Base-by-base conservation (phyloP, 345 rosid species). In the Mallotus nudiflorus region DNA sequence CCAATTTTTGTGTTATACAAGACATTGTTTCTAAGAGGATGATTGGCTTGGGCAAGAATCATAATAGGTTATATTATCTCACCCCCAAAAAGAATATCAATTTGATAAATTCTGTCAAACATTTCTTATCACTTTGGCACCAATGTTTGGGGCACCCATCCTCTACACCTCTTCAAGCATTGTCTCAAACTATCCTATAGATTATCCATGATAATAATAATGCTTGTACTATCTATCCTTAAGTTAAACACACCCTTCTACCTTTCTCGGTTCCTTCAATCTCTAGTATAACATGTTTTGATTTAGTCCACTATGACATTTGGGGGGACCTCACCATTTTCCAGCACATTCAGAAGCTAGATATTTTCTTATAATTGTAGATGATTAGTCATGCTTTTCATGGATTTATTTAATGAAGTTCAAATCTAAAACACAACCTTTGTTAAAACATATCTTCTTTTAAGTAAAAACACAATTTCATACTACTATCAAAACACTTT, bases 41-140 rank as follows among this genome's bases (percentile, higher is more conserved):
- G 50, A 81, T 71, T 77, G 65, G 69, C 33, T 12, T 48, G 33
- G 65, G 64, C 31, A 66, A 37, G 64, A 44, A 31, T 51, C 50
- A n/a, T n/a, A n/a, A n/a, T n/a, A n/a, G n/a, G n/a, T n/a, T n/a
- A n/a, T n/a, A n/a, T n/a, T n/a, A n/a, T n/a, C n/a, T n/a, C n/a
- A n/a, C n/a, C n/a, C n/a, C n/a, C n/a, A 18, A 15, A 4, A 20
- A 64, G 12, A 50, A 62, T 31, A 18, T 46, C 39, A 8, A 16
- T 3, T 10, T 27, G 0, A 1, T 42, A 1, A 9, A 42, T n/a
- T 9, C 0, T 3, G 6, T 62, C 37, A 0, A 6, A 0, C 22
- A 0, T 0, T 4, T 15, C 5, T 49, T 68, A 6, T 15, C 39
- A 2, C 14, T 65, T 44, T 78, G n/a, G 62, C 75, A 78, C 16